A percentile compares a stretch with the other conserved stretches of the same genome.
Evolutionary conservation across 2,329 filamentous ascomycete species (phyloP).

Genomic region (Diaporthe citri): DNA sequence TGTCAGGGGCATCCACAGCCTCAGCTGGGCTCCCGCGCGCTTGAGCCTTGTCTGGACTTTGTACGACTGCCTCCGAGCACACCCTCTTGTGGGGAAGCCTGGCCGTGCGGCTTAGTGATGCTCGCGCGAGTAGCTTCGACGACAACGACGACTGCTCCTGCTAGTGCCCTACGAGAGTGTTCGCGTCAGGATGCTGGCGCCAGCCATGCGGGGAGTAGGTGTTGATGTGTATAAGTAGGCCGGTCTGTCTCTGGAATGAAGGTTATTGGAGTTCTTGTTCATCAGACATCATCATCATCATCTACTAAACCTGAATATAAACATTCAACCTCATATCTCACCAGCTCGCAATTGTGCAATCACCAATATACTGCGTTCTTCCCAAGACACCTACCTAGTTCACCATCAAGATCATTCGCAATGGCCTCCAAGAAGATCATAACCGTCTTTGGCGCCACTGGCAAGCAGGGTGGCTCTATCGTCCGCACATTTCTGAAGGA

Average conservation of each 20-base stretch:
- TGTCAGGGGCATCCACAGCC: background rate
- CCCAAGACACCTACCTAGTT: background rate
- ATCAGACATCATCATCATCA: constrained; percentile 25
- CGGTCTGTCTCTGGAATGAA: background rate
- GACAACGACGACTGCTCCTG: background rate
- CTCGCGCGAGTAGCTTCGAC: background rate
- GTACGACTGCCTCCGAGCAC: background rate
- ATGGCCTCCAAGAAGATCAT: constrained; percentile 56
- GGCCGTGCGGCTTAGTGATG: constrained; percentile 19
- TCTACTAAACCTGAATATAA: background rate
- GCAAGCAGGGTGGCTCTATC: constrained; percentile 71
- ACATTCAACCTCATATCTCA: background rate
- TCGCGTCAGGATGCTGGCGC: background rate
- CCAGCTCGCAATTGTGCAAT: background rate
- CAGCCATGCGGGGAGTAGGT: background rate
- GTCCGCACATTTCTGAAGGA: constrained; percentile 56
- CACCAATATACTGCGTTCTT: background rate
- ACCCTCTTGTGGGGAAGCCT: background rate
- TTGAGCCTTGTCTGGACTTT: background rate
- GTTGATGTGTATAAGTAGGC: constrained; percentile 21
- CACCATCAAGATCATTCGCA: background rate
- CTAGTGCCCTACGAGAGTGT: background rate
- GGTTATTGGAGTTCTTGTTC: constrained; percentile 8
- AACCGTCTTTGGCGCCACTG: constrained; percentile 70
- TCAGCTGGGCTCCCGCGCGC: background rate